A percentile compares a stretch with the other conserved stretches of the same genome.
These are phyloP conservation scores for Mucor indicus DNA, from an alignment of 371 early-diverging fungal species.

Conservation along the genomic window DNA sequence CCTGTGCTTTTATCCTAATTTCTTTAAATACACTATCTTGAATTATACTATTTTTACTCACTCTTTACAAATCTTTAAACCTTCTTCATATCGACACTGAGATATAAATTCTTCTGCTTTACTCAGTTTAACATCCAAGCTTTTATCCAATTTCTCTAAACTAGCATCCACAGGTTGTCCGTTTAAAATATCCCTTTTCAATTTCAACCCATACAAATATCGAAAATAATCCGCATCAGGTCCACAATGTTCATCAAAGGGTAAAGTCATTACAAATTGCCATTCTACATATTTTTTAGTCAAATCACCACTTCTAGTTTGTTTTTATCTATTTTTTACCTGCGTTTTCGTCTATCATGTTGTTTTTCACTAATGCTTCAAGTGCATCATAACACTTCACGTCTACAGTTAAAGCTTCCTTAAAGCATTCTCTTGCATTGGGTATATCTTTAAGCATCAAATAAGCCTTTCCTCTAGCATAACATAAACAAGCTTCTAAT, in stretches of 20 bases:
- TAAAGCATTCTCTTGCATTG: slow-evolving; percentile 60
- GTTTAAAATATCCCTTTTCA: slow-evolving; percentile 53
- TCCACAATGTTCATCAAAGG: slow-evolving; percentile 55
- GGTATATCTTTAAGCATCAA: slow-evolving; percentile 47
- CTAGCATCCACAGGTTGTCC: slow-evolving; percentile 40
- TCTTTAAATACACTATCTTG: background rate
- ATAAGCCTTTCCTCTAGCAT: slow-evolving; percentile 60
- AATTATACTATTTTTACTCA: slow-evolving; percentile 18
- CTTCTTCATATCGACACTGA: slow-evolving; percentile 54
- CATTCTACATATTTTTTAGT: slow-evolving; percentile 36
- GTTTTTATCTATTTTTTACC: slow-evolving; percentile 34
- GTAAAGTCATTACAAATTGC: slow-evolving; percentile 52
- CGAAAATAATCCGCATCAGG: slow-evolving; percentile 59
- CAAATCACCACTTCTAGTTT: background rate
- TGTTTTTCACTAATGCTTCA: slow-evolving; percentile 52
- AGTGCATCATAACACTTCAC: slow-evolving; percentile 73
- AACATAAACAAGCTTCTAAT: slow-evolving; percentile 66
- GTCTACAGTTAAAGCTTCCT: slow-evolving; percentile 63
- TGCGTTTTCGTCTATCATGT: slow-evolving; percentile 60
- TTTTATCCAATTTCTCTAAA: slow-evolving; percentile 42
- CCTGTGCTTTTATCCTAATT: slow-evolving; percentile 53
- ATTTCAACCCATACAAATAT: slow-evolving; percentile 54
- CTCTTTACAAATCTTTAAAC: slow-evolving; percentile 55
- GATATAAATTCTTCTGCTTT: slow-evolving; percentile 57
- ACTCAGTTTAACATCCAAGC: slow-evolving; percentile 60